Evolutionary conservation across 352 stramenopile genomes (phyloP).

Genomic region (Phytophthora melonis): DNA sequence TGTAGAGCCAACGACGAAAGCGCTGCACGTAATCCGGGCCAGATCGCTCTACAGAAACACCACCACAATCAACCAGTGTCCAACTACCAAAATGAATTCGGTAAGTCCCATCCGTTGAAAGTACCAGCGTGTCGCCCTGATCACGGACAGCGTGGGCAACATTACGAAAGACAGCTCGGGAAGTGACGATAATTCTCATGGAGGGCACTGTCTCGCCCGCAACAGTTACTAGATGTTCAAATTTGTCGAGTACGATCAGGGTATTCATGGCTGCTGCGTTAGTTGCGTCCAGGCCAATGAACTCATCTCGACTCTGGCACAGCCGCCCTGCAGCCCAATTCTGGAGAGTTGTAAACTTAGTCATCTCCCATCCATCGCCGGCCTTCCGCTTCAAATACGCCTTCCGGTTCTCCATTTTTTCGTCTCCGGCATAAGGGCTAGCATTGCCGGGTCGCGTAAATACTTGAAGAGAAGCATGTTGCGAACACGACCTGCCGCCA

Average conservation of each 20-base stretch:
- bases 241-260: conserved; percentile 9
- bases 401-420: conserved; percentile 18
- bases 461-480: conserved; percentile 20
- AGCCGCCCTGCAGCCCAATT: no score
- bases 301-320: no score
- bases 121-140: no score
- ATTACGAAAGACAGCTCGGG: no score
- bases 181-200: conserved; percentile 4
- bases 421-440: neutral
- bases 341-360: no score
- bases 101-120: no score
- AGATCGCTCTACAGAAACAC: conserved; percentile 4
- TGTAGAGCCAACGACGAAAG: conserved; percentile 20
- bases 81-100: no score
- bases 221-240: conserved; percentile 9
- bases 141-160: no score
- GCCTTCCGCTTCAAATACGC: neutral
- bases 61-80: conserved; percentile 11
- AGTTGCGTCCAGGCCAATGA: neutral
- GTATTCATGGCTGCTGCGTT: conserved; percentile 5
- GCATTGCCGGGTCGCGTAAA: neutral
- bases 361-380: no score
- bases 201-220: neutral
- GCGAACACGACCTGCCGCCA: neutral
- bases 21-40: conserved; percentile 1